Base-by-base conservation (phyloP, 2,329 filamentous ascomycete genomes). In the Penicillium sp. region DNA sequence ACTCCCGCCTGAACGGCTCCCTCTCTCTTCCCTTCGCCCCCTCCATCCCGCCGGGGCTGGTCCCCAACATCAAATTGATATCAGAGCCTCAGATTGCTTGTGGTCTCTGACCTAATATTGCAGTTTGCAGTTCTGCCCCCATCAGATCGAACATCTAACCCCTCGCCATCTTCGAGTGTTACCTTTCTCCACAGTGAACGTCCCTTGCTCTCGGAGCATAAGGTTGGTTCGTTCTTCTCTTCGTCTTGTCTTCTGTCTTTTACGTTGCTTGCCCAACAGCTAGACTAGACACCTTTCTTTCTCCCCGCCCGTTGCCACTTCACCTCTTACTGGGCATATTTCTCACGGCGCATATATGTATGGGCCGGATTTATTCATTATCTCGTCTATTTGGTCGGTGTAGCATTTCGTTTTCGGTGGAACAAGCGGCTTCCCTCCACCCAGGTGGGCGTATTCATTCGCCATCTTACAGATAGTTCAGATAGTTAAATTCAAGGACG, bases 161-260 rank as follows among this genome's bases (percentile, higher is more conserved):
- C 23, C 31, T 41, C 40, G 55, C 32, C 34, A 46, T 37, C 37
- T 53, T 60, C 58, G 63, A 60, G 49, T 55, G 54, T 60, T 45
- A 50, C 55, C 48, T 39, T 35, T 37, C n/a, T 57, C 53, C 25
- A 35, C 50, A 50, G 55, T 54, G 61, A 62, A 55, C 55, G 50
- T 60, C 39, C 38, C 58, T 53, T 52, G 56, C 56, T 65, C 61
- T 50, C 57, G 57, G 52, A 66, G 62, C 65, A 66, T 64, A 68
- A 73, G 70, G 70, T 73, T 70, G 67, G 71, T 74, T 61, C 49
- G 39, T 65, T 60, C 55, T 59, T 62, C 57, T 60, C 54, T 54
- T 44, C 32, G 48, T 35, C 48, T 29, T 35, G 47, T 44, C 47
- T 50, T 32, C 55, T 47, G 59, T 62, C 55, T 60, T 57, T 56